Evolutionary conservation across 768 basidiomycete species (phyloP), one percentile per base, ranked within the genome.

Genomic region (Cyathus striatus): DNA sequence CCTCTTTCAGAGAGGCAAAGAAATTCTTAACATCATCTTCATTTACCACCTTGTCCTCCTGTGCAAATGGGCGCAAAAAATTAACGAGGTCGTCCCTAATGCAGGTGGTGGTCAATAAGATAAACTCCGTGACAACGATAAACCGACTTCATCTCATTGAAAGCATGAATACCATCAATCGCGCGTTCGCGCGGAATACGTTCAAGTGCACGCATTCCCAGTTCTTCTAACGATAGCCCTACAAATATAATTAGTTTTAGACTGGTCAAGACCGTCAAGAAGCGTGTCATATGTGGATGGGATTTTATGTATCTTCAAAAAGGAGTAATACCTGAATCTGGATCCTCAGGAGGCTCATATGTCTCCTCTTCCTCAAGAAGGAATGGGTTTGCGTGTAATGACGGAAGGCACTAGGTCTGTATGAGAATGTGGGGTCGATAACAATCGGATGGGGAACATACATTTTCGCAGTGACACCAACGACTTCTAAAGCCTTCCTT

Each of bases 331-430:
- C 89, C 80, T 47, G 81, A 88, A 56, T 92, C 90, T 7, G 90
- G 89, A 60, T 91, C 90, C 53, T 87, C 81, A 3, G 89, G 90
- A 1, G 86, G 87, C 56, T 89, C 85, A 47, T 88, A 91, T 0
- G 83, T 88, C 32, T 88, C 86, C 49, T 91, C 90, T 58, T 86
- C 86, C 48, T 85, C 73, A 9, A 88, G 60, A 18, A 91, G 66
- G 60, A 73, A 90, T 21, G 77, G 69, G 52, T 76, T 64, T 13
- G 62, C 59, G 52, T 75, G 63, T 32, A 90, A 63, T 5, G 66
- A 68, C 0, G 74, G 65, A 4, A 77, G 59, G 61, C 88, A 91
- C 84, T 89, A 49, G 3, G 45, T 41, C 39, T 23, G 38, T 32
- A 38, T 36, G 21, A 25, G 27, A 30, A 9, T 9, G 27, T 30